Base-by-base conservation (phyloP, 345 rosid genomes). In the Dimocarpus longan region DNA sequence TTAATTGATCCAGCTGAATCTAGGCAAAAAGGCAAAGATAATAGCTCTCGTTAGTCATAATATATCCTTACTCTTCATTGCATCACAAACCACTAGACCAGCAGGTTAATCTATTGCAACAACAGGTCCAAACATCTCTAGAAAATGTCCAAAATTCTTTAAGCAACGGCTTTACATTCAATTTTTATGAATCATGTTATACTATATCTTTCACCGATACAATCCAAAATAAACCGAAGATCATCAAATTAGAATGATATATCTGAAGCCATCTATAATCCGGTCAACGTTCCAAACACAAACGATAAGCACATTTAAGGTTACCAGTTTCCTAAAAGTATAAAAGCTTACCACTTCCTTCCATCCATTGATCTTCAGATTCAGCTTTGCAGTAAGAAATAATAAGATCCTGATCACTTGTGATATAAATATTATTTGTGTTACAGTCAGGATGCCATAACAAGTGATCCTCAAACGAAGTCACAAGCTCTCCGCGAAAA, bases 371-470 rank as follows among this genome's bases (percentile, higher is more conserved):
- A 78, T 94, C 99, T 42, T 93, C 97, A 4, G 93, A 83, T 81
- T 92, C 97, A 68, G 97, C 98, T 84, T 96, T 96, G 92, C 99
- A 96, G 80, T 96, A 94, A 9, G 99, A 96, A 76, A 96, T 94
- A 64, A 96, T 96, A 76, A 96, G 98, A 87, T 96, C 97, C 85
- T 94, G 99, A 88, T 93, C 98, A 37, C 97, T 93, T 65, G 99
- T 96, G 78, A 93, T 95, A 84, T 95, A 95, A 77, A 93, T 95
- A 76, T 93, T 95, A 82, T 95, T 95, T 39, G 99, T 93, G 87
- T 96, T 94, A 83, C 98, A 95, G 83, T 95, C 99, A 0, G 97
- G 98, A 87, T 93, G 96, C 96, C 99, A 93, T 81, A 94, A 82
- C 39, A 92, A 90, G 81, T 96, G 99, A 81, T 96, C 99, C 84